Evolutionary conservation across 2,329 filamentous ascomycete species (phyloP).

Genomic region (Cercospora brassicicola): DNA sequence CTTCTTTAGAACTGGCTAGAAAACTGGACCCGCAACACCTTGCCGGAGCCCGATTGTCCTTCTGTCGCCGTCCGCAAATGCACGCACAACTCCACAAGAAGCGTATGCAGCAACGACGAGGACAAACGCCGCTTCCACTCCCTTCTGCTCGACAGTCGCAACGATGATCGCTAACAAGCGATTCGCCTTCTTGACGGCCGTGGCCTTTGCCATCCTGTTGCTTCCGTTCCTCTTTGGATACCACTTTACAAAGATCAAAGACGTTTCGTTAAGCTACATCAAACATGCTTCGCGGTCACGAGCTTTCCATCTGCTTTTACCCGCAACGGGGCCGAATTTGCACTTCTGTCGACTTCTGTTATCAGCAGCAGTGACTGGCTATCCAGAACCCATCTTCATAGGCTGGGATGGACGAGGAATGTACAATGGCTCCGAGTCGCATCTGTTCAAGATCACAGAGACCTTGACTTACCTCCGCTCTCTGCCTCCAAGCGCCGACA

Average conservation of each 20-base stretch:
- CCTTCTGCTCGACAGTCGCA: background rate
- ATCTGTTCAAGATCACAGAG: conserved; percentile 36
- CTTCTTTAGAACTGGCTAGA: background rate
- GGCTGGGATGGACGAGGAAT: conserved; percentile 30
- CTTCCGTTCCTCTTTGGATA: conserved; percentile 27
- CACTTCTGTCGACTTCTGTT: conserved; percentile 28
- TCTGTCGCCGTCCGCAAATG: background rate
- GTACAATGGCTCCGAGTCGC: conserved; percentile 39
- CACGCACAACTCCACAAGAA: background rate
- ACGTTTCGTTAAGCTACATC: conserved; percentile 18
- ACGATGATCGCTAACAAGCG: conserved; percentile 22
- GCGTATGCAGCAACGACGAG: conserved; percentile 4
- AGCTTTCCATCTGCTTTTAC: conserved; percentile 25
- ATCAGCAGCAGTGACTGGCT: conserved; percentile 29
- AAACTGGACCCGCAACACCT: background rate
- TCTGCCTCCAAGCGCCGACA: conserved; percentile 28
- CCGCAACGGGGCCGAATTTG: conserved; percentile 23
- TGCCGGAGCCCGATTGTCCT: background rate
- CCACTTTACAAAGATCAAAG: conserved; percentile 24
- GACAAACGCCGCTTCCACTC: background rate
- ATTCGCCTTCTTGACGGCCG: conserved; percentile 18
- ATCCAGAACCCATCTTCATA: conserved; percentile 32
- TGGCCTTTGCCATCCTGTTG: conserved; percentile 19
- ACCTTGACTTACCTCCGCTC: conserved; percentile 31
- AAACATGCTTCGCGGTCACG: conserved; percentile 15